Conservation (phyloP, 768 basidiomycete species). For the Panellus pusillus region DNA sequence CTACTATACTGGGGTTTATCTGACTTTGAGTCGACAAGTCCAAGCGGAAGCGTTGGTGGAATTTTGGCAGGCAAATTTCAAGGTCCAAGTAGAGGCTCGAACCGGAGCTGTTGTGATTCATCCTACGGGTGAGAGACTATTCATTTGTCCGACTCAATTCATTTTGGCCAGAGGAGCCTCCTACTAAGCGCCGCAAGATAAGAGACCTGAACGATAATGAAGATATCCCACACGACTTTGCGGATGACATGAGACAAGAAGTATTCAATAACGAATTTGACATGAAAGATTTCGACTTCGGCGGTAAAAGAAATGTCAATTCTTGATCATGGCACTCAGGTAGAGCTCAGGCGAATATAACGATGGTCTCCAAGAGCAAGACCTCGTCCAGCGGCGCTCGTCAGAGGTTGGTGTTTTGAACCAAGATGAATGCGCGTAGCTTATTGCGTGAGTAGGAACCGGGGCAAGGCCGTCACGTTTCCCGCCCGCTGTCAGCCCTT, state of each 20-base stretch:
- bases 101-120: constrained; percentile 45
- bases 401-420: constrained; percentile 51
- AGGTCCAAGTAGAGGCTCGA: constrained; percentile 65
- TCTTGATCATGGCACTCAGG: neutral
- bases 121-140: constrained; percentile 28
- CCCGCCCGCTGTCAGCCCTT: constrained; percentile 52
- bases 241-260: constrained; percentile 5
- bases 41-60: constrained; percentile 63
- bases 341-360: constrained; percentile 2
- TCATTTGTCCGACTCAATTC: neutral
- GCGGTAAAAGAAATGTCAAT: neutral
- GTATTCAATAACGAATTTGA: constrained; percentile 13
- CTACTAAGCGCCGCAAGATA: constrained; percentile 50
- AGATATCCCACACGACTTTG: constrained; percentile 11
- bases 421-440: neutral
- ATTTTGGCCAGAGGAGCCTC: constrained; percentile 38
- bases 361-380: constrained; percentile 5
- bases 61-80: constrained; percentile 77
- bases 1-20: neutral
- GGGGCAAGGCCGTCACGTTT: constrained; percentile 77
- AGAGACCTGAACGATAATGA: constrained; percentile 18
- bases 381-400: constrained; percentile 35
- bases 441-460: constrained; percentile 56
- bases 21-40: constrained; percentile 40
- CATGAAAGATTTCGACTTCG: constrained; percentile 13